Percentiles rank a stretch among this genome's conserved stretches.
phyloP scores from a whole-genome alignment of 768 basidiomycete genomes.

The Boletus rubescentipes region DNA sequence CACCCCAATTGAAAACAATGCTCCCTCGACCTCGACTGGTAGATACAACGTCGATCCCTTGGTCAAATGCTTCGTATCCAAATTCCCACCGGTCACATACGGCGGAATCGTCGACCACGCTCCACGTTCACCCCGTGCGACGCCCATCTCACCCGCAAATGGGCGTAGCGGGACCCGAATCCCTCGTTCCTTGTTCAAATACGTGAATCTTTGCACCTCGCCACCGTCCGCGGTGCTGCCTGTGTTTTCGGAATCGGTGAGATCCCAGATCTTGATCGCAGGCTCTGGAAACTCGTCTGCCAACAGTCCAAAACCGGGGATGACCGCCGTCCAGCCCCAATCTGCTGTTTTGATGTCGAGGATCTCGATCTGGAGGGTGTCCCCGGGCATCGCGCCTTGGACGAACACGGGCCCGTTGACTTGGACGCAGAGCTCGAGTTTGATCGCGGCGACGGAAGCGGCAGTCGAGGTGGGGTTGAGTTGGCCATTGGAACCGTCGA shows the following conservation, averaged over 20 bases:
- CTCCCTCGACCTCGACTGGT: slow-evolving; percentile 59
- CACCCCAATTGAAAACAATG: slow-evolving; percentile 60
- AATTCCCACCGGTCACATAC: slow-evolving; percentile 58
- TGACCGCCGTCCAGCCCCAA: slow-evolving; percentile 64
- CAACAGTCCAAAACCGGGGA: slow-evolving; percentile 60
- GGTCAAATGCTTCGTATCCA: slow-evolving; percentile 57
- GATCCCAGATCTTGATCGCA: slow-evolving; percentile 53
- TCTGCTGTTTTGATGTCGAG: slow-evolving; percentile 49
- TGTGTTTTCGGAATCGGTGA: slow-evolving; percentile 29
- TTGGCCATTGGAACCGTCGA: slow-evolving; percentile 65
- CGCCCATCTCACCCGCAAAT: slow-evolving; percentile 66
- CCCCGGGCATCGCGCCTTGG: slow-evolving; percentile 50
- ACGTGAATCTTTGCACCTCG: slow-evolving; percentile 34
- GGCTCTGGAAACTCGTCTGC: slow-evolving; percentile 53
- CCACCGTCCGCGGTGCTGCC: too few species aligned
- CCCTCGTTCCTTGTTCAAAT: slow-evolving; percentile 47
- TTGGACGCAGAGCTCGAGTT: slow-evolving; percentile 51
- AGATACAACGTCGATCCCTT: slow-evolving; percentile 58
- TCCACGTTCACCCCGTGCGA: slow-evolving; percentile 49
- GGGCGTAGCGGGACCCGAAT: slow-evolving; percentile 54
- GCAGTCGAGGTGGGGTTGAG: slow-evolving; percentile 44
- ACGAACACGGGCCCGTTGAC: slow-evolving; percentile 62
- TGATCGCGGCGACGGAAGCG: slow-evolving; percentile 37
- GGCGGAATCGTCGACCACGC: slow-evolving; percentile 63
- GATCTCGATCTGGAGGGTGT: slow-evolving; percentile 60